phyloP scores from a whole-genome alignment of 441 rosid species.

The Euphorbia corollata region DNA sequence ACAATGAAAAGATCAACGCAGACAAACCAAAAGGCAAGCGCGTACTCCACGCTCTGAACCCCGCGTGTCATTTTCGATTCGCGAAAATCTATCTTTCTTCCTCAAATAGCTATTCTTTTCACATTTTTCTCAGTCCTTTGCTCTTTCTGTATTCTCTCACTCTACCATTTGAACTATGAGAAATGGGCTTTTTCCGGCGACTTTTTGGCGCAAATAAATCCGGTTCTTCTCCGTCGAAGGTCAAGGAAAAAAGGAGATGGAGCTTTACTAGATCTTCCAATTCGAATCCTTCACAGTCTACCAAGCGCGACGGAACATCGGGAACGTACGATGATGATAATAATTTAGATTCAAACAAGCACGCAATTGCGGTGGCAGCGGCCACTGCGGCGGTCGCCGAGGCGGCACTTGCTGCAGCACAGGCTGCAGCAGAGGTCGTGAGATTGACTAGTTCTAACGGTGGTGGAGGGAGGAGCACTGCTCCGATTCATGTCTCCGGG shows the following conservation, averaged over 20 bases:
- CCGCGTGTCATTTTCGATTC: constrained; percentile 9
- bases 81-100: background rate
- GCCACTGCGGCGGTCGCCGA: constrained; percentile 82
- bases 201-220: constrained; percentile 50
- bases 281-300: constrained; percentile 22
- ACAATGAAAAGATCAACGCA: too few species aligned
- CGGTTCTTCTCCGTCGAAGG: constrained; percentile 10
- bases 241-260: constrained; percentile 60
- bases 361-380: constrained; percentile 79
- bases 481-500: constrained; percentile 18
- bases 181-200: constrained; percentile 72
- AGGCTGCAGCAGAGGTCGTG: constrained; percentile 70
- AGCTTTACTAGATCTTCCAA: constrained; percentile 63
- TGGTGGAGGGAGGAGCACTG: constrained; percentile 30
- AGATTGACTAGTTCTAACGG: constrained; percentile 51
- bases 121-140: background rate
- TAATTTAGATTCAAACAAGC: constrained; percentile 41
- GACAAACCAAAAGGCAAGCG: background rate
- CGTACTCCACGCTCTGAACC: background rate
- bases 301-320: constrained; percentile 10
- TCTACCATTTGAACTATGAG: constrained; percentile 28
- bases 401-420: constrained; percentile 75
- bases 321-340: constrained; percentile 22
- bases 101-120: background rate
- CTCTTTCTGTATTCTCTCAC: background rate